Conservation (phyloP, 176 grass and related monocot genomes). For the Aegilops sharonensis region DNA sequence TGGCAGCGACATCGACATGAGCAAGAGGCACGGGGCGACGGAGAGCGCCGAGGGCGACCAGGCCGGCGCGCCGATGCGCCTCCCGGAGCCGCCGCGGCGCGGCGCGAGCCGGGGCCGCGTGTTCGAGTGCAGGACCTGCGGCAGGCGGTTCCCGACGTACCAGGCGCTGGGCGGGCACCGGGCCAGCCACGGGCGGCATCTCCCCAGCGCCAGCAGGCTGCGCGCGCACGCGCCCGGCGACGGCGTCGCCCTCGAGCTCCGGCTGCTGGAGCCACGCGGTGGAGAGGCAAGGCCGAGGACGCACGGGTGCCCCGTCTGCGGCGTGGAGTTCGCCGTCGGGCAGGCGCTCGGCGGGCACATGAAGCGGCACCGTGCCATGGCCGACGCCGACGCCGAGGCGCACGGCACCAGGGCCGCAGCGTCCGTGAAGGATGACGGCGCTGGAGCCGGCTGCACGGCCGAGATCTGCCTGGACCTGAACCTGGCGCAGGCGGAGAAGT, state of each 20-base stretch:
- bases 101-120: not conserved
- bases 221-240: not conserved
- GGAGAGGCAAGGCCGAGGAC: not conserved
- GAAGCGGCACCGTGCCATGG: slow-evolving; percentile 42
- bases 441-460: not conserved
- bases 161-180: slow-evolving; percentile 84
- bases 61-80: too few species aligned
- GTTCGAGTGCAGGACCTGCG: slow-evolving; percentile 84
- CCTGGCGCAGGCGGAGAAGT: slow-evolving; percentile 43
- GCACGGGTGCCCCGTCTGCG: slow-evolving; percentile 52
- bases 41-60: too few species aligned
- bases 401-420: not conserved
- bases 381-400: not conserved
- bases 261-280: too few species aligned
- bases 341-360: slow-evolving; percentile 71
- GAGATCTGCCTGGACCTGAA: slow-evolving; percentile 56
- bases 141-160: slow-evolving; percentile 62
- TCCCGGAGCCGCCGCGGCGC: too few species aligned
- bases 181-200: slow-evolving; percentile 55
- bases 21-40: too few species aligned
- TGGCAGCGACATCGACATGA: too few species aligned
- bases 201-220: not conserved
- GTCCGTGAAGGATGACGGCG: not conserved
- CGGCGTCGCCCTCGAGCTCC: not conserved
- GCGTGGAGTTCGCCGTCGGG: slow-evolving; percentile 46